Evolutionary conservation across 2,329 filamentous ascomycete species (phyloP), one percentile per base, ranked within the genome.

Genomic region (Trichoderma endophyticum): DNA sequence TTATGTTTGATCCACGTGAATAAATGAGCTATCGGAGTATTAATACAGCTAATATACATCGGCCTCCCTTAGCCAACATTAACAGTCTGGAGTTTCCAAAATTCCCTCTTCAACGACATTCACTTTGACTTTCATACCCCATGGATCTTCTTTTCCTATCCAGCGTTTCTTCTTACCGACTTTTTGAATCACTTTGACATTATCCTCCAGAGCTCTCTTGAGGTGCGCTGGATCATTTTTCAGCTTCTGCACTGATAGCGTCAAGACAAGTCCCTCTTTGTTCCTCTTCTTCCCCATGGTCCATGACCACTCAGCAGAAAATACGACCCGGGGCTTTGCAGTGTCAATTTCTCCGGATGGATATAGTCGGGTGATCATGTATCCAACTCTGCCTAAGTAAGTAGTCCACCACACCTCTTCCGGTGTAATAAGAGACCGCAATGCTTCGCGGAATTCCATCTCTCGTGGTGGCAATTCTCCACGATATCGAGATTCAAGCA

Each of bases 381-480:
- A 83, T 3, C 88, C 89, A 1, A 92, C 84, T 18, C 85, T 84
- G 0, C 91, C 91, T 0, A 92, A 76, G 76, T 91, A 92, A 67
- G 84, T 85, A 69, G 87, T 86, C 90, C 90, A 92, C 90, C 90
- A 93, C 12, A 86, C 82, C 71, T 87, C 83, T 74, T 86, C 84
- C 0, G 82, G 79, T 0, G 86, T 87, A 3, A 91, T 79, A 4
- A 92, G 82, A 43, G 82, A 80, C 51, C 85, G 81, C 36, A 93
- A 82, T 4, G 85, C 83, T 1, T 81, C 77, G 36, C 88, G 87
- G 75, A 91, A 89, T 4, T 82, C 78, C 9, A 84, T 77, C 75
- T 92, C 90, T 0, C 84, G 84, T 0, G 88, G 87, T 3, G 87
- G 86, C 2, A 92, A 83, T 56, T 89, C 86, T 6, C 89, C 89